These are phyloP conservation scores for Clavaria fumosa DNA, from an alignment of 768 basidiomycete species.

Conservation along the genomic window DNA sequence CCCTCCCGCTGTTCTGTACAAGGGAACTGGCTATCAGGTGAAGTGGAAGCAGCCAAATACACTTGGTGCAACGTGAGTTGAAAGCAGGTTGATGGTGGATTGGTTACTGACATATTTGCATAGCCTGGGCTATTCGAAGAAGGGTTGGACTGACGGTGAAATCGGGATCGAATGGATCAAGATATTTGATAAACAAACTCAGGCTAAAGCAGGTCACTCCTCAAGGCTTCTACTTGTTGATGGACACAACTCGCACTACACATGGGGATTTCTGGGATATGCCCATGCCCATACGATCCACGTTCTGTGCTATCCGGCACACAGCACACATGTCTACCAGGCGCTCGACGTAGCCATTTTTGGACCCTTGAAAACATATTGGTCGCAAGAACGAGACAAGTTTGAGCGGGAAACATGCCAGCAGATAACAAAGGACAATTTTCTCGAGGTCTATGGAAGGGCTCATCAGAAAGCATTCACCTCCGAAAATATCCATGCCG, in stretches of 20 bases:
- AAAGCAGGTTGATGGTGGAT: background rate
- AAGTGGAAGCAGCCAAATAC: constrained; percentile 28
- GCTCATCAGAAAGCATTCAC: constrained; percentile 2
- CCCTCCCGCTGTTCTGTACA: constrained; percentile 25
- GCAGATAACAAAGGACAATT: constrained; percentile 14
- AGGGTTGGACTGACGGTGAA: constrained; percentile 17
- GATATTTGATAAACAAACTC: constrained; percentile 15
- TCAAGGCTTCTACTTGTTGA: constrained; percentile 20
- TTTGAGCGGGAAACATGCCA: constrained; percentile 9
- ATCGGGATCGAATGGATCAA: constrained; percentile 16
- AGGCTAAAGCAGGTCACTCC: constrained; percentile 11
- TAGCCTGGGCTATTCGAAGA: constrained; percentile 10
- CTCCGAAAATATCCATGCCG: background rate
- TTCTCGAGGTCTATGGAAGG: constrained; percentile 12
- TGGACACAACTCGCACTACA: constrained; percentile 23
- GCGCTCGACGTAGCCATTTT: constrained; percentile 12
- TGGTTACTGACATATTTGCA: constrained; percentile 1
- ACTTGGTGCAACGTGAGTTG: constrained; percentile 22
- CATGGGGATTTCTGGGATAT: constrained; percentile 15
- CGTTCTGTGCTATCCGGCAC: constrained; percentile 19
- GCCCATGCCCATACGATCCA: constrained; percentile 15
- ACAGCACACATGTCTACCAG: constrained; percentile 14
- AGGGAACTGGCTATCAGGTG: constrained; percentile 20
- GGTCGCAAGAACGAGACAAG: constrained; percentile 8
- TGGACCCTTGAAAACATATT: constrained; percentile 8